These are phyloP conservation scores for Neocallimastix lanati DNA, from an alignment of 192 early-diverging fungal genomes.

Conservation along the genomic window DNA sequence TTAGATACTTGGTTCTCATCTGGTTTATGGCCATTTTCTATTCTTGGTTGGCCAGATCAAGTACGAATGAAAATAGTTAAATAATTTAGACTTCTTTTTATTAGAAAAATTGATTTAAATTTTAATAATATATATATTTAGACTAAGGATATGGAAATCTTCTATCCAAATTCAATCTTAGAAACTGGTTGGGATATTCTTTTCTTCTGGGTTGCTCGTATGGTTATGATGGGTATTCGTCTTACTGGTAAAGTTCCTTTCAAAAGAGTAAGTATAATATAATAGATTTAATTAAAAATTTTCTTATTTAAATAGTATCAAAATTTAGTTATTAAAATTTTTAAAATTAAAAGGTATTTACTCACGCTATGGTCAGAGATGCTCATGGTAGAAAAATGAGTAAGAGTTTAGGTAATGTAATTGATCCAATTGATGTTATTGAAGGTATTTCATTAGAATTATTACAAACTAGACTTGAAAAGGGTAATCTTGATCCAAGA, in stretches of 20 bases:
- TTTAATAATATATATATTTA: too few relatives aligned
- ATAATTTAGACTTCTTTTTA: too few relatives aligned
- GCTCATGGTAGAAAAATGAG: constrained; percentile 97
- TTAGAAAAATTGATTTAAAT: too few relatives aligned
- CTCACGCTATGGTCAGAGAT: constrained; percentile 96
- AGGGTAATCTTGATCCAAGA: constrained; percentile 74
- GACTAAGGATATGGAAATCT: constrained; percentile 63
- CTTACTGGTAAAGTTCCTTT: constrained; percentile 92
- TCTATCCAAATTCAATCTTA: constrained; percentile 78
- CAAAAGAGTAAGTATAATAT: constrained; percentile 20
- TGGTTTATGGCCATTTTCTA: constrained; percentile 94
- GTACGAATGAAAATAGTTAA: too few relatives aligned
- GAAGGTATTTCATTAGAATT: constrained; percentile 68
- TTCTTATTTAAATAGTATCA: too few relatives aligned
- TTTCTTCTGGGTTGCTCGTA: constrained; percentile 99
- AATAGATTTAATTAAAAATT: too few relatives aligned
- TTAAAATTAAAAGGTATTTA: constrained; percentile 57
- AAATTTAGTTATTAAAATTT: too few relatives aligned
- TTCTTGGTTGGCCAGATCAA: constrained; percentile 88
- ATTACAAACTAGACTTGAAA: constrained; percentile 55
- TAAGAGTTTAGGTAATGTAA: constrained; percentile 90
- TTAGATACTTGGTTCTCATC: constrained; percentile 99
- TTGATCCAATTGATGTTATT: constrained; percentile 94
- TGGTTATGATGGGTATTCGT: constrained; percentile 60
- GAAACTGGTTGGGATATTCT: constrained; percentile 99